phyloP scores from a whole-genome alignment of 1,139 yeast genomes.

The Yamadazyma friedrichii region DNA sequence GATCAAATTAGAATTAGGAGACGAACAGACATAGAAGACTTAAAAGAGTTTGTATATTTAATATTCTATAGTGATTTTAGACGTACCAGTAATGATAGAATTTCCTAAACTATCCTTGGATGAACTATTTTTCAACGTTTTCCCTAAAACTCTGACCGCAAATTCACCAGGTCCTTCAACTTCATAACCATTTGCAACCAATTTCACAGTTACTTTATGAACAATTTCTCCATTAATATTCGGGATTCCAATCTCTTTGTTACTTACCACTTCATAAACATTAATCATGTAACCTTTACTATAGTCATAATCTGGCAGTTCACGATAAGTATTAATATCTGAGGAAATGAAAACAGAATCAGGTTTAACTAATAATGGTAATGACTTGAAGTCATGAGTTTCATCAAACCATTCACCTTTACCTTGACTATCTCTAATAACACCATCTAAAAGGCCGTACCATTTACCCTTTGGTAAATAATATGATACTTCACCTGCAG shows the following conservation, averaged over 20 bases:
- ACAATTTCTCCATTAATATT: slow-evolving; percentile 15
- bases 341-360: slow-evolving; percentile 22
- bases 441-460: slow-evolving; percentile 32
- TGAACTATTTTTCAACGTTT: slow-evolving; percentile 2
- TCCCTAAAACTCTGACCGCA: slow-evolving; percentile 13
- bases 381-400: slow-evolving; percentile 25
- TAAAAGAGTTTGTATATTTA: background rate
- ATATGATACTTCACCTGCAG: slow-evolving; percentile 26
- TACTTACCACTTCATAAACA: slow-evolving; percentile 14
- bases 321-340: slow-evolving; percentile 9
- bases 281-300: slow-evolving; percentile 18
- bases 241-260: slow-evolving; percentile 14
- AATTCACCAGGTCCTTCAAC: slow-evolving; percentile 10
- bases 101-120: slow-evolving; percentile 11
- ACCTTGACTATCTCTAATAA: slow-evolving; percentile 18
- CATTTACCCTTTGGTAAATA: slow-evolving; percentile 30
- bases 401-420: slow-evolving; percentile 26
- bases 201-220: slow-evolving; percentile 8
- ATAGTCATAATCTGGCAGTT: slow-evolving; percentile 20
- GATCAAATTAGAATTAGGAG: no score
- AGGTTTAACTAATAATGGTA: slow-evolving; percentile 28
- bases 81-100: slow-evolving; percentile 7
- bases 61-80: background rate
- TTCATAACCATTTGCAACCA: slow-evolving; percentile 7
- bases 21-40: no score